Base-by-base conservation (phyloP, 257 asterid genomes). In the Cruciata laevipes region DNA sequence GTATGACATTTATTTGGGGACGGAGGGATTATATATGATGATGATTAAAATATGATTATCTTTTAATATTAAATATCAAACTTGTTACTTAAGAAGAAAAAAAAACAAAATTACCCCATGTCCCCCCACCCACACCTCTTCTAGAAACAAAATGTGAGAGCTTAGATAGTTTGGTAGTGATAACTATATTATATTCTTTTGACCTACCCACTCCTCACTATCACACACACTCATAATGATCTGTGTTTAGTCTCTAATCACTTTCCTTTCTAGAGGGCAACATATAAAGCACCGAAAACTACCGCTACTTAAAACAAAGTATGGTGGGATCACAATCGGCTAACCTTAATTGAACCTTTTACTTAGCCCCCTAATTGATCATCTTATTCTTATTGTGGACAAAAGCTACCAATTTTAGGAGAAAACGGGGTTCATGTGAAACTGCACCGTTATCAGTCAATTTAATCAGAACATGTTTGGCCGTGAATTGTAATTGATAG, bases 121-220 rank as follows among this genome's bases (percentile, higher is more conserved):
- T 47, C 20, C 55, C 55, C 55, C n/a, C n/a, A 47, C 8, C 55
- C 55, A 47, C 55, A 47, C 20, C 20, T 47, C 55, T 47, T 47
- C 55, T 47, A 47, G 55, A 47, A 16, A 16, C 55, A 20, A 42
- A 42, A 6, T 7, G 27, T 20, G 20, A 18, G 20, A 18, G 20
- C 20, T 6, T 53, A 3, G 24, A 53, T 53, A 53, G 60, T 53
- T 53, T 53, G 60, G 60, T 53, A 53, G 24, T 20, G 55, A 53
- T 53, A 18, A 53, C 20, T 53, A 53, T 53, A 18, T 53, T n/a
- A 51, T 53, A 10, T 42, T 32, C 60, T 72, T 71, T 62, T 59
- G 66, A 78, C 74, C 70, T 65, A 78, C 76, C 72, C 76, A 76
- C 78, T 69, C 27, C 62, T 44, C 32, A 75, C 51, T 67, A 40